Base-by-base conservation (phyloP, 129 eudicot genomes). In the Gnaphalium uliginosum region DNA sequence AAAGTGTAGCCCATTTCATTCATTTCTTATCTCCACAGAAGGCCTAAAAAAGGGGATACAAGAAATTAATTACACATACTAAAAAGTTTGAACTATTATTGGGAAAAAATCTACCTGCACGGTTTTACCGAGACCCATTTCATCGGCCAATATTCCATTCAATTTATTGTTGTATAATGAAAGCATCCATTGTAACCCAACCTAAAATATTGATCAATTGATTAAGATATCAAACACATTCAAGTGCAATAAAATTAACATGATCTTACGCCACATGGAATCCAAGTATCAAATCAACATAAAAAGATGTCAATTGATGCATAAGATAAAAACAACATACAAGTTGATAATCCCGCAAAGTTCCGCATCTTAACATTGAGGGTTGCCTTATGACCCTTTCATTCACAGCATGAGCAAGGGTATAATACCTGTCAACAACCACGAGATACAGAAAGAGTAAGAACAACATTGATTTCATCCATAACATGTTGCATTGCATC, bases 171-270 rank as follows among this genome's bases (percentile, higher is more conserved):
- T 94, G 71, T 94, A 94, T 76, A 94, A 87, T 51, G 99, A 94
- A 76, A 94, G 94, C 99, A 94, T 94, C 99, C 99, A 94, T 81
- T 94, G 99, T 83, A 94, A 83, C 22, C 99, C 99, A 84, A 94
- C 99, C 99, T 94, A 86, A 71, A 78, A 62, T 70, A 37, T 66
- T 35, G 18, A 33, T 66, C 15, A 35, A n/a, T 33, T 10, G 51
- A 33, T 66, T 35, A 66, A 21, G 39, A 64, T 1, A 64, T 30
- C 24, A 7, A 29, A 30, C 30, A 64, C 22, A 30, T 64, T 29
- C 43, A 64, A 64, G 10, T 64, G 69, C 43, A 64, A 29, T 18
- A 37, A 46, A 67, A 67, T 17, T 76, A 51, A 57, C 73, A 54
- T 23, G 59, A 71, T 71, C 32, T 27, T 73, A 65, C 8, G 60